Base-by-base conservation (phyloP, 768 basidiomycete genomes). In the Xerocomellus amylosporus region DNA sequence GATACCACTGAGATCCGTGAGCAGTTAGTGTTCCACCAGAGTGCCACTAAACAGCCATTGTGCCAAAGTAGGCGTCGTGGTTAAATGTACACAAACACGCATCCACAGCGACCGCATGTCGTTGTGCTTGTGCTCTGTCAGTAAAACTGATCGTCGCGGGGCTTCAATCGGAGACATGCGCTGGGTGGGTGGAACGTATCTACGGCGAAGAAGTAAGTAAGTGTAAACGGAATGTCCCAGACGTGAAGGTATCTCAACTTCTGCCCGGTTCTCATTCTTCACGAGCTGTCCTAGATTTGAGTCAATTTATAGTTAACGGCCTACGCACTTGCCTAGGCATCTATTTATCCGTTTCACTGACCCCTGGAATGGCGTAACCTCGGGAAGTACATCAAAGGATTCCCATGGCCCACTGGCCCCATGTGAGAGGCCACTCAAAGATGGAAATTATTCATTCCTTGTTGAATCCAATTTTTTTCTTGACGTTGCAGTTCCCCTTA, bases 11-110 rank as follows among this genome's bases (percentile, higher is more conserved):
- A 20, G 13, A 8, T 22, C 22, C 13, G 33, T 22, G 41, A 34
- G 10, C 30, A 45, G 26, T n/a, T 14, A 1, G 22, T 42, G 14
- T 33, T n/a, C 24, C 24, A 22, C 22, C 34, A 31, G 10, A 20
- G 8, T 36, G 12, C 37, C 15, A 30, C 24, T 20, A 28, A 28
- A 39, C 31, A 17, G 15, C 8, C 3, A 3, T 30, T n/a, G 34
- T n/a, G 9, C 14, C 26, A 19, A 2, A 9, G 45, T 33, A 15
- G 6, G 31, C 45, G 14, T 33, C 51, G 19, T 54, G 55, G 30
- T 53, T 13, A 58, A 61, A 62, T 19, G 55, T 12, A n/a, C n/a
- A 51, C 40, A 58, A 60, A 62, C 7, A 54, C 19, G 46, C 41
- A 43, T 43, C 55, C 34, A 61, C 51, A 46, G 5, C 8, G 31